Evolutionary conservation across 2,329 filamentous ascomycete species (phyloP).

Genomic region (Trichoderma sp.): DNA sequence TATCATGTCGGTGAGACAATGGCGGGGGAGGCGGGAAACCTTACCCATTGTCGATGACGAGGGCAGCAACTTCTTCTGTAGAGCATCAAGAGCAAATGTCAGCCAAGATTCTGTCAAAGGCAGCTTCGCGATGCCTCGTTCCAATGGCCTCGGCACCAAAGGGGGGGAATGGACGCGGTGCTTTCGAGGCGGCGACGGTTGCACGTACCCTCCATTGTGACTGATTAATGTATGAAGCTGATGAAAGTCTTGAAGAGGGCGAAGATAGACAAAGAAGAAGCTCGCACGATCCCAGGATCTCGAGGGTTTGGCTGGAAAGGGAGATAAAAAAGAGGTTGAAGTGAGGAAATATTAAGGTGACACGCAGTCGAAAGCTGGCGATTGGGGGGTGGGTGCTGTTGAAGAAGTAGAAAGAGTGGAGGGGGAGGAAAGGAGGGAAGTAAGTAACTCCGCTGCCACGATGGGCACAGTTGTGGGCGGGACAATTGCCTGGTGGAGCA

Average conservation of each 20-base stretch:
- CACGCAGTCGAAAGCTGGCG: constrained; percentile 30
- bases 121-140: constrained; percentile 3
- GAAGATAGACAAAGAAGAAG: constrained; percentile 25
- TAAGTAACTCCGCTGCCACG: constrained; percentile 30
- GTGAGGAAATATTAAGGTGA: constrained; percentile 30
- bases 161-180: constrained; percentile 7
- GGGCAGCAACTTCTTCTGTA: constrained; percentile 99
- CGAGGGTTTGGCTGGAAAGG: constrained; percentile 20
- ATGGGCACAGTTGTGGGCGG: constrained; percentile 41
- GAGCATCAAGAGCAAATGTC: constrained; percentile 42
- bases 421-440: constrained; percentile 39
- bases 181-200: constrained; percentile 27
- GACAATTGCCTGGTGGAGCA: constrained; percentile 40
- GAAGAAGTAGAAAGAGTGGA: constrained; percentile 42
- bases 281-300: constrained; percentile 28
- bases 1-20: constrained; percentile 44
- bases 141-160: constrained; percentile 21
- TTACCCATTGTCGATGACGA: constrained; percentile 99
- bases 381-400: constrained; percentile 34
- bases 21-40: constrained; percentile 48
- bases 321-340: constrained; percentile 27
- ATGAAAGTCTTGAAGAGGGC: constrained; percentile 28
- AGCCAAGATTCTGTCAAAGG: constrained; percentile 41
- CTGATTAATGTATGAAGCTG: constrained; percentile 48
- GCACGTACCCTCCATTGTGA: constrained; percentile 60